phyloP scores from a whole-genome alignment of 2,329 filamentous ascomycete genomes.

The Microthyrium microscopicum region DNA sequence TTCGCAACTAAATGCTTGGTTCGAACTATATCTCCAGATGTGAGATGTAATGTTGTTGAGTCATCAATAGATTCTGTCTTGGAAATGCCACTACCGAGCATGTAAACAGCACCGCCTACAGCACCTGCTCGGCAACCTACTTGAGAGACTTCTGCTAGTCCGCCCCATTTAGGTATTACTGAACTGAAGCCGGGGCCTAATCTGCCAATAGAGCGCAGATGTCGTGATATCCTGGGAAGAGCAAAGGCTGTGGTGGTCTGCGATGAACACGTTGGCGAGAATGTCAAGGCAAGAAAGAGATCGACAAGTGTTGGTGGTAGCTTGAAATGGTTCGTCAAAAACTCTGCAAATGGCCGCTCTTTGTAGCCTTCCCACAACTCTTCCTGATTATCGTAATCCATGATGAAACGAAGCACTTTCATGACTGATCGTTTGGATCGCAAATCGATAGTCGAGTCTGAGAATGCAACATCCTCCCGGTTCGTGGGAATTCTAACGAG shows the following conservation, averaged over 20 bases:
- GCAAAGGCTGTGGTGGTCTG: constrained; percentile 49
- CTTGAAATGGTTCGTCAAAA: constrained; percentile 37
- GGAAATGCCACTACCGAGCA: constrained; percentile 54
- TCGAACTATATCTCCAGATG: constrained; percentile 32
- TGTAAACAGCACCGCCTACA: constrained; percentile 81
- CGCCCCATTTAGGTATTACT: constrained; percentile 85
- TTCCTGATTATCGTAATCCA: constrained; percentile 47
- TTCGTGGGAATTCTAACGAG: constrained; percentile 69
- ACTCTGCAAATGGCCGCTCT: constrained; percentile 37
- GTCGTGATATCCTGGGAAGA: constrained; percentile 55
- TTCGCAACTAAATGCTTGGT: constrained; percentile 36
- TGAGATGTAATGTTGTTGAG: constrained; percentile 1
- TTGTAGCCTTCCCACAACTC: constrained; percentile 44
- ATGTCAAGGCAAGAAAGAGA: constrained; percentile 51
- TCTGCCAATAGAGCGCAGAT: constrained; percentile 71
- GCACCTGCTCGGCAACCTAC: constrained; percentile 80
- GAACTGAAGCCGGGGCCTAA: constrained; percentile 83
- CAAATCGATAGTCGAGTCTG: constrained; percentile 55
- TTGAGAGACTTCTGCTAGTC: constrained; percentile 74
- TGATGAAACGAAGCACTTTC: constrained; percentile 84
- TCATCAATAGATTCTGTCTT: constrained; percentile 10
- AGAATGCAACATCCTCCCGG: constrained; percentile 71
- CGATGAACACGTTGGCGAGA: constrained; percentile 44
- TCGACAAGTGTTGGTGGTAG: constrained; percentile 49
- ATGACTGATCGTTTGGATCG: constrained; percentile 75